Conservation (phyloP, 139 green algal species). For the Chlamydomonas schloesseri region DNA sequence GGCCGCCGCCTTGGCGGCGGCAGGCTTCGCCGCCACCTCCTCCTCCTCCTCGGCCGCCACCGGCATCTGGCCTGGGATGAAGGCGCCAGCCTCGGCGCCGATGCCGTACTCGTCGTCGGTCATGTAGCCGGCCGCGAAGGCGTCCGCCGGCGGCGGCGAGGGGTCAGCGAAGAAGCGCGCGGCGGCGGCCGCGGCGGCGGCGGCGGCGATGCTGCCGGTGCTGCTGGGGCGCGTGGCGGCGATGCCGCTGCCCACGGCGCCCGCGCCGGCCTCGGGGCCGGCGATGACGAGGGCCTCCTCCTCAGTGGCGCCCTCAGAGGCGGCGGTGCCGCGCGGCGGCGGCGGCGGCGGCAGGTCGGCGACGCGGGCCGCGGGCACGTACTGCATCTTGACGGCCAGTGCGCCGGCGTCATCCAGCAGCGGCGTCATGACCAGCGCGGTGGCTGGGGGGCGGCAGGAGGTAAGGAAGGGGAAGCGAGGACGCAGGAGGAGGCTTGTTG, state of each 20-base stretch:
- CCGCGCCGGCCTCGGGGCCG: neutral
- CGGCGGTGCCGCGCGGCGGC: neutral
- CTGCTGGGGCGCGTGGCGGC: neutral
- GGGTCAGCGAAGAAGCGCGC: neutral
- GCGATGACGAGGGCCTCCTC: neutral
- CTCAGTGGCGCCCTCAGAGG: neutral
- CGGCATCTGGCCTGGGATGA: neutral
- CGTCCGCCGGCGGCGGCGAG: neutral
- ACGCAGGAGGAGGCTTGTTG: neutral
- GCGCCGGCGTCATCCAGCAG: neutral
- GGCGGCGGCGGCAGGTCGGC: conserved; percentile 8
- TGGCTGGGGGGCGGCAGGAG: neutral
- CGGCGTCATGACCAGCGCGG: conserved; percentile 8
- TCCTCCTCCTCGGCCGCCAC: neutral
- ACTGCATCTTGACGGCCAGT: neutral
- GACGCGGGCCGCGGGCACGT: neutral
- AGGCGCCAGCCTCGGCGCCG: conserved; percentile 6
- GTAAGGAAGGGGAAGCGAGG: neutral
- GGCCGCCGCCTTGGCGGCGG: no score
- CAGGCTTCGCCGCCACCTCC: neutral
- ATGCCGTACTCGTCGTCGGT: conserved; percentile 33
- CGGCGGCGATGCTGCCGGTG: neutral
- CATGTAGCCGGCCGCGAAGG: conserved; percentile 1
- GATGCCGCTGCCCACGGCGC: neutral
- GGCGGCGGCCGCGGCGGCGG: neutral